Evolutionary conservation across 164 flowering plant genomes (phyloP).

Genomic region (Litsea cubeba): DNA sequence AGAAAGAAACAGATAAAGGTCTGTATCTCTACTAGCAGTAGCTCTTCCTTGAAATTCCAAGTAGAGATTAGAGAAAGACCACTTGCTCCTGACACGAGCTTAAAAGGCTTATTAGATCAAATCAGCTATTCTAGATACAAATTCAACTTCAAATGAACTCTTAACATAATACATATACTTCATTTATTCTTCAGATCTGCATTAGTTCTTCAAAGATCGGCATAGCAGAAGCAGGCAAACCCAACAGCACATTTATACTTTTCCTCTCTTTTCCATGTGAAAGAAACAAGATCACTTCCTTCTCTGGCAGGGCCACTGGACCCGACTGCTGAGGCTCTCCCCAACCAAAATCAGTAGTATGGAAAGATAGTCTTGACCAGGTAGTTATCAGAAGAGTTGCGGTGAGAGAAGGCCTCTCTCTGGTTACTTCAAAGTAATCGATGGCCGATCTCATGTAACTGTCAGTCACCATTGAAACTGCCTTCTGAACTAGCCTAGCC

Average conservation of each 20-base stretch:
- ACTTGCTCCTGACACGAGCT: background rate
- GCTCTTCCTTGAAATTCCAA: background rate
- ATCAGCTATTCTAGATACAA: background rate
- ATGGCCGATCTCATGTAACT: constrained; percentile 81
- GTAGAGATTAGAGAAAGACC: background rate
- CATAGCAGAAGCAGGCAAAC: constrained; percentile 88
- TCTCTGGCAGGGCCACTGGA: constrained; percentile 85
- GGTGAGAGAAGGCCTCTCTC: constrained; percentile 71
- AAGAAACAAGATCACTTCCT: constrained; percentile 70
- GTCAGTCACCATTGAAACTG: constrained; percentile 57
- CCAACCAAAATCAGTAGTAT: constrained; percentile 85
- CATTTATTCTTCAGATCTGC: constrained; percentile 23
- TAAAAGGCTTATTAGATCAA: background rate
- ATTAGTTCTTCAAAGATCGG: constrained; percentile 52
- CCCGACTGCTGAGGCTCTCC: constrained; percentile 79
- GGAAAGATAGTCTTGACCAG: constrained; percentile 81
- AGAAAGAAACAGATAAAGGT: background rate
- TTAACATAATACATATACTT: background rate
- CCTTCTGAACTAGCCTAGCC: constrained; percentile 53
- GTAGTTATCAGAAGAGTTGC: constrained; percentile 79
- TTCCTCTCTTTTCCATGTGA: constrained; percentile 66
- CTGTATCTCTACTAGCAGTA: background rate
- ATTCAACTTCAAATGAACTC: background rate
- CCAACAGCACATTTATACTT: constrained; percentile 75
- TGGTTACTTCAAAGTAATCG: constrained; percentile 72